Conservation (phyloP, 176 grass and related monocot species). For the sorghum (Sorghum bicolor) region Sorghum_bicolor_NCBIv3 NC_012871.2:75203001-75203500, state of each 20-base stretch:
- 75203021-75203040: not conserved
- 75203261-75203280: slow-evolving; percentile 16
- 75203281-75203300: slow-evolving; percentile 12
- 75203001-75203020: not conserved
- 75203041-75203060: not conserved
- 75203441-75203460: slow-evolving; percentile 32
- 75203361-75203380: slow-evolving; percentile 31
- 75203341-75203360: slow-evolving; percentile 29
- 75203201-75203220: slow-evolving; percentile 87
- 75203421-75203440: slow-evolving; percentile 34
- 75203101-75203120: slow-evolving; percentile 22
- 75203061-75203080: not conserved
- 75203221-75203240: slow-evolving; percentile 87
- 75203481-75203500: slow-evolving; percentile 60
- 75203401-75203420: slow-evolving; percentile 52
- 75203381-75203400: slow-evolving; percentile 51
- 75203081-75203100: slow-evolving; percentile 7
- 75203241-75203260: slow-evolving; percentile 60
- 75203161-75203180: slow-evolving; percentile 78
- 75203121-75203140: slow-evolving; percentile 45
- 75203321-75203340: slow-evolving; percentile 41
- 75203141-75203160: slow-evolving; percentile 39
- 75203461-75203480: slow-evolving; percentile 37
- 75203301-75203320: slow-evolving; percentile 25
- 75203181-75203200: slow-evolving; percentile 63